Evolutionary conservation across 306 rosid species (phyloP), one percentile per base, ranked within the genome.

Genomic region (Elaeagnus macrophylla): DNA sequence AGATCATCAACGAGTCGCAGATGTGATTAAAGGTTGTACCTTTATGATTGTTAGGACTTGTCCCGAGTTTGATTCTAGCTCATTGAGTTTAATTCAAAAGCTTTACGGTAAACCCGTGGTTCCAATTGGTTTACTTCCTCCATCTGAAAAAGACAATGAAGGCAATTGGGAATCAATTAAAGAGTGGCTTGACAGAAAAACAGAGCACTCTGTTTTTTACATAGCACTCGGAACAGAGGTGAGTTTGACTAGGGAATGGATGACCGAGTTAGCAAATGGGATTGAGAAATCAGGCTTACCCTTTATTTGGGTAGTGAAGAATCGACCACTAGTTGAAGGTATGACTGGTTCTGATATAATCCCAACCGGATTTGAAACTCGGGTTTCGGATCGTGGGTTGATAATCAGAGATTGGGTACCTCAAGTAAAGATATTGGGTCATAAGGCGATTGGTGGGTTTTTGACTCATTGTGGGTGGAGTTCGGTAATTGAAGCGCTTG

Each of bases 381-480:
- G 53, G n/a, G 63, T 68, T 3, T n/a, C 5, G 8, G 48, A 8
- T 7, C 59, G 62, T 5, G 70, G 66, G 0, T 17, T 70, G 39
- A 8, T 70, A 1, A 44, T 60, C 61, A 45, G 40, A 18, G 66
- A 52, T 38, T 70, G 70, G 70, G 75, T 53, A 0, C 70, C 70
- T 0, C 70, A 70, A 1, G 56, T 46, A 10, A 53, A 9, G 19
- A 51, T 64, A 8, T 12, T 70, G 15, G 36, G 37, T 0, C 70
- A 70, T 40, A 0, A 12, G 0, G 18, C 74, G 0, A 1, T 62
- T 5, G 64, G 64, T 0, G 74, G 64, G 7, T 37, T 69, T 54
- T 38, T 69, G 36, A 69, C 74, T 16, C 74, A 56, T 1, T 50
- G 69, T 2, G 64, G 69, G 17, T 69, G 74, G 69, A 49, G 54